Base-by-base conservation (phyloP, 345 rosid species). In the Corymbia maculata region DNA sequence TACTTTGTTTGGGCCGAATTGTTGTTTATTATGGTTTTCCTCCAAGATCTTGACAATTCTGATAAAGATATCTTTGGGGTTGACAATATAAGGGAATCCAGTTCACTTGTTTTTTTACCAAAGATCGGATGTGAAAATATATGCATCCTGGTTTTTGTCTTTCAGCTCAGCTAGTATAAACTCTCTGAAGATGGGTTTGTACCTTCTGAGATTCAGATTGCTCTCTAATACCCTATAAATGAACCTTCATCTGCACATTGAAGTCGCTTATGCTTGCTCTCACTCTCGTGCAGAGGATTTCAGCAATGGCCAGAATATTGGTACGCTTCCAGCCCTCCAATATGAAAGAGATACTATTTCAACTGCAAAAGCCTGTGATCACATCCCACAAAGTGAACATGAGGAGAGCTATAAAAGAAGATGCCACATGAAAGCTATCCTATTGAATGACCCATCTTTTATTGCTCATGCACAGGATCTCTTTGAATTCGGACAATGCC, bases 361-460 rank as follows among this genome's bases (percentile, higher is more conserved):
- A 86, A 89, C 90, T 88, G 87, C 82, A 21, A 49, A 52, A 52
- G 89, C 89, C 13, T 57, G 70, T 85, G 61, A 87, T 42, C 84
- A 36, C 70, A 86, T 52, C 75, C 70, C 8, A 6, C 85, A 22
- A 9, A 50, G 85, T 70, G 44, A 44, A 24, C 88, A 91, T n/a
- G 45, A 13, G 49, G 88, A 64, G 86, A 87, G 85, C 91, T 85
- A 53, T 88, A 85, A 59, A 87, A 86, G 85, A 24, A 87, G 92
- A 91, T 87, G 85, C 86, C 49, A 85, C 21, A 88, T 89, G 85
- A 93, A 91, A 86, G 89, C 91, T 51, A 90, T 98, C 88, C 91
- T 96, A 53, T 91, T 91, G 86, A 92, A 61, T 89, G 91, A 91
- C 87, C 90, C 89, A 19, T 89, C 91, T 44, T 95, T 97, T 91